These are phyloP conservation scores for Exophiala lecanii-corni DNA, from an alignment of 2,329 filamentous ascomycete genomes.

Conservation along the genomic window DNA sequence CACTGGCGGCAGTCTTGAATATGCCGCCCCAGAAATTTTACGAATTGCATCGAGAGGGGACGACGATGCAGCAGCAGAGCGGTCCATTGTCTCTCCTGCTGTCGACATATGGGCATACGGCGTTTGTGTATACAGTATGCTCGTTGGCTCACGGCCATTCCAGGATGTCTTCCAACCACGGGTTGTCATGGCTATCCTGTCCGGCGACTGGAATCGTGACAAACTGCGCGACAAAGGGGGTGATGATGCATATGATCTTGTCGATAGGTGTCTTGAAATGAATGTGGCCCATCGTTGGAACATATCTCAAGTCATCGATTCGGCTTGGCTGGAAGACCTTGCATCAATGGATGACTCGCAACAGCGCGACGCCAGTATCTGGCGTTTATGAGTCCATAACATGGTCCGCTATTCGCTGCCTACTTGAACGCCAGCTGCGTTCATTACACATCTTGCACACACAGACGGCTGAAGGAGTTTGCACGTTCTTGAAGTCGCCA, in stretches of 20 bases:
- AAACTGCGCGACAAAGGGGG: slow-evolving; percentile 19
- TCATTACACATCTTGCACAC: too few relatives aligned
- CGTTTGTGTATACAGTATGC: slow-evolving; percentile 57
- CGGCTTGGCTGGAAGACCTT: slow-evolving; percentile 49
- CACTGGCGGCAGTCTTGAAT: slow-evolving; percentile 57
- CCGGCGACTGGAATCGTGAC: slow-evolving; percentile 53
- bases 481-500: too few relatives aligned
- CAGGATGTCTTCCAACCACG: slow-evolving; percentile 56
- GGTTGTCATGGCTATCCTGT: slow-evolving; percentile 55
- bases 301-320: slow-evolving; percentile 52
- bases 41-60: slow-evolving; percentile 30
- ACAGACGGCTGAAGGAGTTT: too few relatives aligned
- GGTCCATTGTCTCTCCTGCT: slow-evolving; percentile 42
- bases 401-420: too few relatives aligned
- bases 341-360: slow-evolving; percentile 13
- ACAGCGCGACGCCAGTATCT: slow-evolving; percentile 10
- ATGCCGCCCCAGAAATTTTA: slow-evolving; percentile 47
- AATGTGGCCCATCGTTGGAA: slow-evolving; percentile 53
- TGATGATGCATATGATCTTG: slow-evolving; percentile 50
- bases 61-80: slow-evolving; percentile 3
- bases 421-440: too few relatives aligned
- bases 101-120: slow-evolving; percentile 66
- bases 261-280: slow-evolving; percentile 57
- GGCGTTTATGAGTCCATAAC: slow-evolving; percentile 15
- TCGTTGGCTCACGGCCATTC: slow-evolving; percentile 60